Base-by-base conservation (phyloP, 2,329 filamentous ascomycete species). In the Whalleya microplaca region DNA sequence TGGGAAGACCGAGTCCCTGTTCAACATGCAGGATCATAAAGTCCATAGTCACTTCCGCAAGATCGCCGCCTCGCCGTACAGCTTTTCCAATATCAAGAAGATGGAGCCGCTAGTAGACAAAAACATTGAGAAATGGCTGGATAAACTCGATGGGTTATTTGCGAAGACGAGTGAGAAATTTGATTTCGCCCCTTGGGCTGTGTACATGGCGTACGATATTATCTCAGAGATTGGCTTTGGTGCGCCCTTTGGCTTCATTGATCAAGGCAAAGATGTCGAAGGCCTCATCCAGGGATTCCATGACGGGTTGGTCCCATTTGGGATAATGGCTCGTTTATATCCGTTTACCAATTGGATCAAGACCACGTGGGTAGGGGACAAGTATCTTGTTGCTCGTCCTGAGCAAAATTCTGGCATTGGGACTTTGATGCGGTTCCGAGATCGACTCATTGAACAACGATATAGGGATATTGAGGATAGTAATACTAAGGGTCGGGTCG, bases 21-120 rank as follows among this genome's bases (percentile, higher is more conserved):
- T 87, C 69, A 84, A 85, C 55, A 84, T 84, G 77, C 79, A 80
- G 56, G 77, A 81, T 45, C 73, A 79, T 45, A 74, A 74, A 51
- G 71, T 72, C 3, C 84, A 86, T 65, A 75, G 81, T 2, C 71
- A 74, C 1, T 81, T 79, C 62, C 75, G 84, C 18, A 85, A 84
- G 69, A 75, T 83, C 20, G 76, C 80, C 21, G 84, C 82, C 1
- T 75, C 76, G 1, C 78, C 81, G 2, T 86, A 85, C 64, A 80
- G 76, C 51, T 83, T 85, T 64, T 76, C 71, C 44, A 84, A 83
- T 62, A 78, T 86, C 61, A 82, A 80, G 69, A 81, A 78, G 61
- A 85, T 84, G 79, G 84, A 86, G 66, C 79, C 80, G 0, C 61
- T 85, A 27, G 73, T 87, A 2, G 82, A 86, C 56, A 59, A 66